Conservation (phyloP, 2,329 filamentous ascomycete genomes). For the Ambrosiella beaveri region DNA sequence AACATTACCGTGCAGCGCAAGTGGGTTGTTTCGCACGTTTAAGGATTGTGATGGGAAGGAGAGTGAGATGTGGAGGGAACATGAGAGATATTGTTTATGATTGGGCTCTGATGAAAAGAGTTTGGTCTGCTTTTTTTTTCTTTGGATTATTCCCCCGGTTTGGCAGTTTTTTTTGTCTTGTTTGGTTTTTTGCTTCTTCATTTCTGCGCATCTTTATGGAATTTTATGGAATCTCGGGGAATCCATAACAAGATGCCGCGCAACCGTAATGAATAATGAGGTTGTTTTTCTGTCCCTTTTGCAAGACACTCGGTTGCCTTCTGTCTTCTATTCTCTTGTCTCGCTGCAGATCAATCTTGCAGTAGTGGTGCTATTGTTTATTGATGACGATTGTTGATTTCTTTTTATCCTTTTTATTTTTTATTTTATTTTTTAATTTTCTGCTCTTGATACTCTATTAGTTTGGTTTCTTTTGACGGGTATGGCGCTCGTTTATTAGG, state of each 20-base stretch:
- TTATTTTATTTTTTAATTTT: neutral
- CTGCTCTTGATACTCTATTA: neutral
- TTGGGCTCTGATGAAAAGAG: too few species aligned
- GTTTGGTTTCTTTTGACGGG: neutral
- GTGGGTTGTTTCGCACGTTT: constrained; percentile 12
- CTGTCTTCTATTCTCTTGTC: neutral
- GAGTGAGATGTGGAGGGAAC: too few species aligned
- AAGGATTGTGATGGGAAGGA: neutral
- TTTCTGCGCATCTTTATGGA: too few species aligned
- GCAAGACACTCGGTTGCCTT: neutral
- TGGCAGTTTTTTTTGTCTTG: too few species aligned
- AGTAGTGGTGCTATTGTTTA: neutral
- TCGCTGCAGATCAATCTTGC: neutral
- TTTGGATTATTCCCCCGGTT: neutral
- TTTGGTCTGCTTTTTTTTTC: neutral
- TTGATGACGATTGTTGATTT: neutral
- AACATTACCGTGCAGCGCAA: constrained; percentile 12
- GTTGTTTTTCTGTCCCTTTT: neutral
- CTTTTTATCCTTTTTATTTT: neutral
- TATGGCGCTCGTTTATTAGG: neutral
- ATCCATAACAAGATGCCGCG: too few species aligned
- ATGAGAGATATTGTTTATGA: too few species aligned
- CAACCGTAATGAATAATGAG: neutral
- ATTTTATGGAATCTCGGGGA: too few species aligned
- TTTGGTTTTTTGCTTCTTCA: too few species aligned